Base-by-base conservation (phyloP, 345 rosid genomes). In the Jatropha curcas region DNA sequence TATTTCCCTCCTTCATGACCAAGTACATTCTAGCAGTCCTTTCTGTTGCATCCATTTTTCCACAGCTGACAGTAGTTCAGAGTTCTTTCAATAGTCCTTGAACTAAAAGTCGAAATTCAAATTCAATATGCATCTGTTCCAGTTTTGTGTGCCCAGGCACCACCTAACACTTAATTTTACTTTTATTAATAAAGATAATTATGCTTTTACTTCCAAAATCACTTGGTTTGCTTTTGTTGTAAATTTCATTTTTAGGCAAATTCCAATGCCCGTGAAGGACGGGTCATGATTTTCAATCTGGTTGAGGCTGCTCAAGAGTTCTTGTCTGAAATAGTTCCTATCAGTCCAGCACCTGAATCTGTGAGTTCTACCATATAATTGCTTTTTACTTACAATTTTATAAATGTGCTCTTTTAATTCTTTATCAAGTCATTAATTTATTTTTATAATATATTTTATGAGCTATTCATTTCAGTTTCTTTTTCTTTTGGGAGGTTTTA, bases 261-360 rank as follows among this genome's bases (percentile, higher is more conserved):
- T 79, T 80, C 80, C 48, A 90, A 92, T 87, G 85, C 98, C 24
- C 91, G 97, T 35, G 97, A 92, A 83, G 98, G 97, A 57, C 87
- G 97, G 43, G 98, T 94, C 25, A 94, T 94, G 98, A 90, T 94
- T 82, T 92, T 77, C 79, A 94, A 92, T 86, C 82, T 94, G 82
- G 98, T 94, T 75, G 98, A 92, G 82, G 97, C 97, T 77, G 97
- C 97, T 71, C 98, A 94, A 84, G 98, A 94, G 78, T 94, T 94
- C 81, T 84, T 94, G 58, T 90, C 97, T 50, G 97, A 87, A 84
- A 80, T 92, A 37, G 87, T 85, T 72, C 94, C 97, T 16, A 71
- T 71, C 11, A 76, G 61, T 60, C 88, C 68, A 79, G 65, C 85
- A 37, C 79, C 79, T 35, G 82, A 87, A 76, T 52, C 88, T 81